These are phyloP conservation scores for Lactarius quietus DNA, from an alignment of 768 basidiomycete species.

Conservation along the genomic window DNA sequence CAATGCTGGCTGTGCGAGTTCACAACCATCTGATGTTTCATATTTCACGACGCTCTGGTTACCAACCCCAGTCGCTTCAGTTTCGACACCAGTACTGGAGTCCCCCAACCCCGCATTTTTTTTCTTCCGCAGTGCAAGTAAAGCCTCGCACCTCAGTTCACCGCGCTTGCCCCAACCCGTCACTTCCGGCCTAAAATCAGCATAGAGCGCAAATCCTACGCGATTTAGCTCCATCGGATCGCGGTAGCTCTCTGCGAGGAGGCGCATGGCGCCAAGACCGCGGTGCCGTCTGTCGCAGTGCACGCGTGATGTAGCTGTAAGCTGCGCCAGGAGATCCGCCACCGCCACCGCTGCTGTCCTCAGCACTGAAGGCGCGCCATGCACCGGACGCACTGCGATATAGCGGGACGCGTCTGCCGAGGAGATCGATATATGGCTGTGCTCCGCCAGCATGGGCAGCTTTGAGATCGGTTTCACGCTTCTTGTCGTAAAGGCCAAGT, in stretches of 20 bases:
- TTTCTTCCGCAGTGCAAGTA: conserved; percentile 53
- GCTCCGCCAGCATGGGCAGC: conserved; percentile 48
- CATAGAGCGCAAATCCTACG: conserved; percentile 76
- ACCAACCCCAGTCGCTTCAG: neutral
- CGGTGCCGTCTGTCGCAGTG: conserved; percentile 77
- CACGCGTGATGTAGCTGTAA: conserved; percentile 76
- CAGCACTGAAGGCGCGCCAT: conserved; percentile 80
- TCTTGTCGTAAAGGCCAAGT: conserved; percentile 67
- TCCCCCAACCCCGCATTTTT: neutral
- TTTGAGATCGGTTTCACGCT: conserved; percentile 52
- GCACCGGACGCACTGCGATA: conserved; percentile 60
- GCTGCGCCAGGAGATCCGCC: conserved; percentile 60
- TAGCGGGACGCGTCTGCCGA: conserved; percentile 81
- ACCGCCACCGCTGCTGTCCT: conserved; percentile 23
- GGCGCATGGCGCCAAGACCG: conserved; percentile 74
- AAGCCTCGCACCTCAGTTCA: conserved; percentile 63
- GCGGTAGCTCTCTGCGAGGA: conserved; percentile 58
- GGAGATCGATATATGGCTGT: conserved; percentile 83
- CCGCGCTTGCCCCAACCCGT: conserved; percentile 84
- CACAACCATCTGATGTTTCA: neutral
- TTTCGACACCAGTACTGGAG: neutral
- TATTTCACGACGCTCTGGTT: conserved; percentile 8
- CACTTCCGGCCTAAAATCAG: conserved; percentile 79
- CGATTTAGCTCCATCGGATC: conserved; percentile 54
- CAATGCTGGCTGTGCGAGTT: neutral